Evolutionary conservation across 371 early-diverging fungal genomes (phyloP).

Genomic region (Quaeritorhiza haematococci): DNA sequence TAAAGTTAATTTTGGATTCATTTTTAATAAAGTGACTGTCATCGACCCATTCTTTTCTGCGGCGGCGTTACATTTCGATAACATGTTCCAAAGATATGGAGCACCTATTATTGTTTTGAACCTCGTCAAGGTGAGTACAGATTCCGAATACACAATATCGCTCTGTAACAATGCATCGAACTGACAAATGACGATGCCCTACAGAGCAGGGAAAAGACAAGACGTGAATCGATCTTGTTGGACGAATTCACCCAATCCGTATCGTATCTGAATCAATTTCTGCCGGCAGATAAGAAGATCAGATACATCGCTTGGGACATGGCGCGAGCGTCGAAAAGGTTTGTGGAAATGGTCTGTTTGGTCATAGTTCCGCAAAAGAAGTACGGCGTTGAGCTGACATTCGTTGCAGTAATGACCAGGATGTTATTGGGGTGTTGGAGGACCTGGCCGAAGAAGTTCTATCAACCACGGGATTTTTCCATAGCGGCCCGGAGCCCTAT

Average conservation of each 20-base stretch:
- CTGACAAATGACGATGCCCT: slow-evolving; percentile 1
- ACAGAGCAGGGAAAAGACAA: slow-evolving; percentile 78
- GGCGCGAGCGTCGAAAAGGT: slow-evolving; percentile 92
- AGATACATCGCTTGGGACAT: slow-evolving; percentile 95
- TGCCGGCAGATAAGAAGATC: slow-evolving; percentile 75
- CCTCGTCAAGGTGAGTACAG: slow-evolving; percentile 78
- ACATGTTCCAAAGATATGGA: slow-evolving; percentile 84
- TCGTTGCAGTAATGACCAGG: slow-evolving; percentile 63
- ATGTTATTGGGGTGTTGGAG: slow-evolving; percentile 85
- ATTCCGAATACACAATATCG: too few species aligned
- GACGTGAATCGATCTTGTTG: slow-evolving; percentile 80
- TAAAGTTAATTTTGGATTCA: not conserved
- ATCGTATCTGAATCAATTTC: slow-evolving; percentile 80
- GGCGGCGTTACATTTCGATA: slow-evolving; percentile 88
- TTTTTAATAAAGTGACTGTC: slow-evolving; percentile 50
- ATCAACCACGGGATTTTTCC: slow-evolving; percentile 84
- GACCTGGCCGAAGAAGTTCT: slow-evolving; percentile 83
- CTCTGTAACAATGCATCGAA: not conserved
- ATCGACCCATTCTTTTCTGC: slow-evolving; percentile 90
- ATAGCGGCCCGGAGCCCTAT: slow-evolving; percentile 75
- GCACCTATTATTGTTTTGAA: slow-evolving; percentile 84
- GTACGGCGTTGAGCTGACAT: not conserved
- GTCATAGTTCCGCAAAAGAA: slow-evolving; percentile 5
- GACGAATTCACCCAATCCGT: slow-evolving; percentile 80
- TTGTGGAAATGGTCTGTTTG: not conserved